A percentile compares a stretch with the other conserved stretches of the same genome.
Evolutionary conservation across 371 early-diverging fungal species (phyloP).

Genomic region (Mortierella sp.): DNA sequence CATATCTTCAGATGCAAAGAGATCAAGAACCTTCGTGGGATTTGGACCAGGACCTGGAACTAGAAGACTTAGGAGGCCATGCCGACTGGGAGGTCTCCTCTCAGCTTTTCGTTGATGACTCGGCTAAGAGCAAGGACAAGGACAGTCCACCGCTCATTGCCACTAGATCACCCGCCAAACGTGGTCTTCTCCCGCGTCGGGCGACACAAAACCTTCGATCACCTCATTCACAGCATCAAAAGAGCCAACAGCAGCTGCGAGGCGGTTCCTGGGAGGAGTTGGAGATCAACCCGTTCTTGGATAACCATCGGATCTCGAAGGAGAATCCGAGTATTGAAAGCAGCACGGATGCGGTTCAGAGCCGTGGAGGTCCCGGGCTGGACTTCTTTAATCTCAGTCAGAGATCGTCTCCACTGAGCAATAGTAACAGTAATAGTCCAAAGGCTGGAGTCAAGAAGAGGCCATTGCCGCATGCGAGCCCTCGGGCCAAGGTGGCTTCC

Average conservation of each 20-base stretch:
- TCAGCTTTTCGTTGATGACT: conserved; percentile 12
- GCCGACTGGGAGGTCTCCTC: conserved; percentile 26
- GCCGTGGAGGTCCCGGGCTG: too few relatives aligned
- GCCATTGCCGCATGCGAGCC: too few relatives aligned
- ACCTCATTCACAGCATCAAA: conserved; percentile 4
- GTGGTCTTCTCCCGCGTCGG: neutral
- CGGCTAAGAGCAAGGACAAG: neutral
- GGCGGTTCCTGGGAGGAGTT: neutral
- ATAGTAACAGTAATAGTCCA: too few relatives aligned
- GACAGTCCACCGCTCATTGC: conserved; percentile 14
- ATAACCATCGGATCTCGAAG: neutral
- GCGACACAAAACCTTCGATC: conserved; percentile 14
- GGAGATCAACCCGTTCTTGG: neutral
- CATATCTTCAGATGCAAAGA: conserved; percentile 8
- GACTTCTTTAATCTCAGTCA: too few relatives aligned
- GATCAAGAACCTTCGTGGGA: conserved; percentile 35
- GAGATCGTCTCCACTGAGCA: too few relatives aligned
- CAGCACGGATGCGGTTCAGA: neutral
- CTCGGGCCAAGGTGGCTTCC: too few relatives aligned
- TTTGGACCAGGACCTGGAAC: conserved; percentile 17
- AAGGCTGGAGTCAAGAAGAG: too few relatives aligned
- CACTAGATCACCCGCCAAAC: conserved; percentile 8
- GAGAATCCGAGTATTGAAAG: neutral
- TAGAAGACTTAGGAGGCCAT: conserved; percentile 15
- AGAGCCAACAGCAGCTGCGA: neutral